phyloP scores from a whole-genome alignment of 2,329 filamentous ascomycete species.

The Aspergillus fischeri region DNA sequence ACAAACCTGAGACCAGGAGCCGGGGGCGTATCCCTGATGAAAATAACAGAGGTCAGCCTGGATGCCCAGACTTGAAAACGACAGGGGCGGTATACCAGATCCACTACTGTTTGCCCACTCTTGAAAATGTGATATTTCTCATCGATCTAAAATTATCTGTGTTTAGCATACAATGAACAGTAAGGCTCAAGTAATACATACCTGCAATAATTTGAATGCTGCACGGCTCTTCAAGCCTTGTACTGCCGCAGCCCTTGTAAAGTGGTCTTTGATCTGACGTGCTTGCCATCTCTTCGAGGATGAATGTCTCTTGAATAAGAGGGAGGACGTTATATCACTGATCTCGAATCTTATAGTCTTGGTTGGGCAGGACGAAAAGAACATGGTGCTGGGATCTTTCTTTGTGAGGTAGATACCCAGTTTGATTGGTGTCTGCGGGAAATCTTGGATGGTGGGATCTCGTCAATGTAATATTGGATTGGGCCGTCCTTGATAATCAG shows the following conservation, averaged over 20 bases:
- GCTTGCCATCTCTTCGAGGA: conserved; percentile 79
- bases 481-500: neutral
- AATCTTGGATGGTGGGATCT: neutral
- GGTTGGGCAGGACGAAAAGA: neutral
- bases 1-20: conserved; percentile 56
- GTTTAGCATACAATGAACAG: neutral
- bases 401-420: neutral
- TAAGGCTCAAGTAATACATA: conserved; percentile 30
- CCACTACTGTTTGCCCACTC: conserved; percentile 78
- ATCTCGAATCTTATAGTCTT: neutral
- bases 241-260: conserved; percentile 70
- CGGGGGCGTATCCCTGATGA: conserved; percentile 47
- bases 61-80: neutral
- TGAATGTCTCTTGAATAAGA: conserved; percentile 19
- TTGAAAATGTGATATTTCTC: conserved; percentile 74
- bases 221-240: conserved; percentile 82
- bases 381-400: neutral
- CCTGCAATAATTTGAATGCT: conserved; percentile 88
- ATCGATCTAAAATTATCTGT: conserved; percentile 61
- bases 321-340: conserved; percentile 21
- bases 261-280: conserved; percentile 70
- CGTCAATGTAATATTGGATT: neutral
- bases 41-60: neutral
- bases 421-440: neutral
- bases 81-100: conserved; percentile 57